Evolutionary conservation across 2,329 filamentous ascomycete species (phyloP), one percentile per base, ranked within the genome.

Genomic region (Sarocladiaceae sp.): DNA sequence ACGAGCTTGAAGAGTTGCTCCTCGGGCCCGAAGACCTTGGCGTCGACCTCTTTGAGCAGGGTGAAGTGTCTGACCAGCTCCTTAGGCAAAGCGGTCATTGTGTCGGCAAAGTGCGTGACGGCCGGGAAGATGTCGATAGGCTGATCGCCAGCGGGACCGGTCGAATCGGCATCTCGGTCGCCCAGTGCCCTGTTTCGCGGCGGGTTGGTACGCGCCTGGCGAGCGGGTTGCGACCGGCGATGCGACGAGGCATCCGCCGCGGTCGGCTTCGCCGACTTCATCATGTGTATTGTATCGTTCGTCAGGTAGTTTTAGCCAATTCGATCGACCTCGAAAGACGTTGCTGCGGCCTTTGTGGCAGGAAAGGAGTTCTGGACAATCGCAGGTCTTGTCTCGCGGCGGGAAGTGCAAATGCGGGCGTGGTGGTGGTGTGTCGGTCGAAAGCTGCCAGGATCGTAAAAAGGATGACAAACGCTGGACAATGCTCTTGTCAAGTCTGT

Each of bases 41-140:
- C 93, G 73, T 99, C 94, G 46, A 97, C 94, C 72, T 99, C 94
- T 69, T 97, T 97, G 60, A 99, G 78, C 53, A 97, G 80, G 29
- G 93, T 97, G 62, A 96, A 96, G 69, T 99, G 93, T 65, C 91
- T 86, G 60, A 96, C 90, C 49, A 97, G 89, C 72, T 99, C 94
- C 68, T 92, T 92, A 4, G 94, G 94, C 23, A 99, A 82, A 35
- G 93, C 92, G 50, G 90, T 86, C 65, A 97, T 90, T 57, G 91
- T 86, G 69, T 97, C 92, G 57, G 93, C 89, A 67, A 99, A 97
- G 71, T 85, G 81, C 11, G 80, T 84, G 57, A 86, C 78, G 51
- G 78, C 83, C 40, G 83, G 83, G 60, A 83, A 85, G 60, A 86
- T 83, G 59, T 86, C 80, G 72, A 85, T 83, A 61, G 80, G 78